Conservation (phyloP, 257 asterid species). For the Solanum bulbocastanum region DNA sequence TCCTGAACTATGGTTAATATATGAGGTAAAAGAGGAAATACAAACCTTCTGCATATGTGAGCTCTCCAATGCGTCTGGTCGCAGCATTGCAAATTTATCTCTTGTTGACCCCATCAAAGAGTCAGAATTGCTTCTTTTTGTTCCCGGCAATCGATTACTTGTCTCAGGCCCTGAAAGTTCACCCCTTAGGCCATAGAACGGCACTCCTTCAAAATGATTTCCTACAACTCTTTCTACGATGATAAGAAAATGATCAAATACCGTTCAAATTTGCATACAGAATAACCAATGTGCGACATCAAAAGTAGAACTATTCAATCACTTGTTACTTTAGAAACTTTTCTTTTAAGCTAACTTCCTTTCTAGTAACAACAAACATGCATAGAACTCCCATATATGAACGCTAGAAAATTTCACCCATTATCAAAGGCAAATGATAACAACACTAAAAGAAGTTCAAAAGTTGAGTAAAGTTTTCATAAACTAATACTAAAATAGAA, state of each 20-base stretch:
- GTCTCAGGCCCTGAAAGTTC: conserved; percentile 49
- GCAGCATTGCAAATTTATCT: conserved; percentile 47
- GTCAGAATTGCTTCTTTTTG: conserved; percentile 72
- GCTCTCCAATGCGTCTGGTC: conserved; percentile 50
- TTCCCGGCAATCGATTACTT: conserved; percentile 44
- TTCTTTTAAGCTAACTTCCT: background rate
- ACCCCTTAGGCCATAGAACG: conserved; percentile 64
- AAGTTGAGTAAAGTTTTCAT: background rate
- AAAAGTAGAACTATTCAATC: background rate
- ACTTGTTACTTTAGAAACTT: background rate
- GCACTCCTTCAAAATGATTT: conserved; percentile 69
- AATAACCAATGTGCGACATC: background rate
- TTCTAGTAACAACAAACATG: background rate
- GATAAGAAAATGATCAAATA: conserved; percentile 25
- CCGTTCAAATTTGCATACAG: conserved; percentile 1
- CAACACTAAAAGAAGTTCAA: background rate
- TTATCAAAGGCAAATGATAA: background rate
- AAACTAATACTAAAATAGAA: background rate
- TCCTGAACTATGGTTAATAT: background rate
- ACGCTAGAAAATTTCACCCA: background rate
- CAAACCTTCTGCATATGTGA: conserved; percentile 64
- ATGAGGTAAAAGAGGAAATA: background rate
- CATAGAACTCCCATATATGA: background rate
- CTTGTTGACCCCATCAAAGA: conserved; percentile 52
- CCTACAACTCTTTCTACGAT: conserved; percentile 56